Evolutionary conservation across 192 early-diverging fungal species (phyloP).

Genomic region (Dissophora globulifera): DNA sequence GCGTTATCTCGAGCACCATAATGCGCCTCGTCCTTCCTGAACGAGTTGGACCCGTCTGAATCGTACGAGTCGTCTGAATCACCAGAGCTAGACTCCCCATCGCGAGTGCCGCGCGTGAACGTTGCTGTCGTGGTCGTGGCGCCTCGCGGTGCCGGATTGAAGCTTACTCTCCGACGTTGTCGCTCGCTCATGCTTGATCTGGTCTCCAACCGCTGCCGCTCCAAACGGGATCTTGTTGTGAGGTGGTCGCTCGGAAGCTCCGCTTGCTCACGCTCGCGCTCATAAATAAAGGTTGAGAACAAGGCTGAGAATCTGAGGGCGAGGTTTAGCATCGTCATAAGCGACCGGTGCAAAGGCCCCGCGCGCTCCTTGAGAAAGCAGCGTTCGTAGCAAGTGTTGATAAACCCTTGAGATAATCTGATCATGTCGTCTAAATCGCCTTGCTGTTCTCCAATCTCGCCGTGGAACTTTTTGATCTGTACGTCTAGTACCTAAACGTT

Average conservation of each 20-base stretch:
- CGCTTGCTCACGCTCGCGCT: slow-evolving; percentile 14
- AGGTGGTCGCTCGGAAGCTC: too few relatives aligned
- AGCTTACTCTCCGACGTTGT: slow-evolving; percentile 14
- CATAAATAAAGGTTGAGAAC: slow-evolving; percentile 21
- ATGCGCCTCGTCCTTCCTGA: not conserved
- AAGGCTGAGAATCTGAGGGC: slow-evolving; percentile 31
- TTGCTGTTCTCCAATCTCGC: slow-evolving; percentile 23
- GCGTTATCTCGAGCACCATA: too few relatives aligned
- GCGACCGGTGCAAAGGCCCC: slow-evolving; percentile 24
- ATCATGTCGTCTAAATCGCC: slow-evolving; percentile 48
- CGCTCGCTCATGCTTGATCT: not conserved
- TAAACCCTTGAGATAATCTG: slow-evolving; percentile 12
- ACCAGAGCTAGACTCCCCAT: not conserved
- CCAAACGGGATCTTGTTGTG: too few relatives aligned
- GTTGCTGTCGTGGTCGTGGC: too few relatives aligned
- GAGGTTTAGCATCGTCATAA: slow-evolving; percentile 37
- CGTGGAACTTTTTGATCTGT: slow-evolving; percentile 34
- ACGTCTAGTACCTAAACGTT: slow-evolving; percentile 3
- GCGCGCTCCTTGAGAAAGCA: slow-evolving; percentile 45
- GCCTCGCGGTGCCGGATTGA: not conserved
- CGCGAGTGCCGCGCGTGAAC: not conserved
- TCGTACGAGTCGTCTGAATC: slow-evolving; percentile 6
- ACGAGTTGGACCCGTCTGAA: too few relatives aligned
- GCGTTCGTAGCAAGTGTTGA: slow-evolving; percentile 34
- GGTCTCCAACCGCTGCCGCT: too few relatives aligned